Conservation (phyloP, 768 basidiomycete species). For the Kwoniella mangroviensis region DNA sequence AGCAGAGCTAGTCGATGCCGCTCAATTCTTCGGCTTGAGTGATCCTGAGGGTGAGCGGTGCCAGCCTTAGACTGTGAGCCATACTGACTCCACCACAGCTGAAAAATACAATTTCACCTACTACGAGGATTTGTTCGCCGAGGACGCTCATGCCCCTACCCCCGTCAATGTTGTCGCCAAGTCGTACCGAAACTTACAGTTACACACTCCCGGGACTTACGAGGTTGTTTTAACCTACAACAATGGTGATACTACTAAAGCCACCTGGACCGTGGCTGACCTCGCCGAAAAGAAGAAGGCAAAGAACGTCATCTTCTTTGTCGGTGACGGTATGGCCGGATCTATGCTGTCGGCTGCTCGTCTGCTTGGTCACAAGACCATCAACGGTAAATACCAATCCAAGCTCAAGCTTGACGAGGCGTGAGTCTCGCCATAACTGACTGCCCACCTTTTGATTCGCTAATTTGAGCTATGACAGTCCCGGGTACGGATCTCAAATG, state of each 20-base stretch:
- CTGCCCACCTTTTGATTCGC: neutral
- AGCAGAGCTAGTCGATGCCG: slow-evolving; percentile 38
- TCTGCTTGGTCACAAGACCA: slow-evolving; percentile 58
- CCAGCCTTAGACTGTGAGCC: slow-evolving; percentile 16
- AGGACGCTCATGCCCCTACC: slow-evolving; percentile 47
- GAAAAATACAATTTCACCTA: slow-evolving; percentile 55
- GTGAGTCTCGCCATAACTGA: neutral
- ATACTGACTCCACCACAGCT: slow-evolving; percentile 2
- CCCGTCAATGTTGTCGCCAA: slow-evolving; percentile 58
- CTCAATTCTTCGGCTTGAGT: slow-evolving; percentile 49
- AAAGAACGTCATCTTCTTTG: slow-evolving; percentile 59
- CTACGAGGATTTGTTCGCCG: slow-evolving; percentile 56
- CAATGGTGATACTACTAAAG: slow-evolving; percentile 51
- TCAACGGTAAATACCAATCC: slow-evolving; percentile 58
- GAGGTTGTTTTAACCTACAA: slow-evolving; percentile 55
- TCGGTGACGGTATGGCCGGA: slow-evolving; percentile 51
- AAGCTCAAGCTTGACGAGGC: slow-evolving; percentile 46
- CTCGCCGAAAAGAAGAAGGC: slow-evolving; percentile 48
- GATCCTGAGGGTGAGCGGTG: slow-evolving; percentile 37
- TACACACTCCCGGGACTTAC: slow-evolving; percentile 57
- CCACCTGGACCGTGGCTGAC: slow-evolving; percentile 55
- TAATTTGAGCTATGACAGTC: slow-evolving; percentile 6
- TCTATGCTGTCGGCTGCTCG: slow-evolving; percentile 58
- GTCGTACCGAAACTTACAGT: slow-evolving; percentile 56
- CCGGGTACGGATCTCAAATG: slow-evolving; percentile 55